Evolutionary conservation across 352 stramenopile genomes (phyloP).

Genomic region (Blastocystis sp.): DNA sequence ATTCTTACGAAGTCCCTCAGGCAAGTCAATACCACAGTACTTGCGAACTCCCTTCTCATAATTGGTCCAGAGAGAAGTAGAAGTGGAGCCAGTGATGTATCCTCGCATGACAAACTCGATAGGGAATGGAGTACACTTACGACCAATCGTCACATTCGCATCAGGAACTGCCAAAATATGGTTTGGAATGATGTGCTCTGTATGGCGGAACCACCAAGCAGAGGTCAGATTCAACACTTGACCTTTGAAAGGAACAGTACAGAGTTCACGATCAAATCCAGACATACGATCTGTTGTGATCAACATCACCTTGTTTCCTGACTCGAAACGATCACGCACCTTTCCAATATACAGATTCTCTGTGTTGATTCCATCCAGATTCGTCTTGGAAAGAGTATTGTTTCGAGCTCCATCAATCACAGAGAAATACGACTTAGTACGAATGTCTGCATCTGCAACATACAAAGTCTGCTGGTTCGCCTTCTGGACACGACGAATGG

Average conservation of each 20-base stretch:
- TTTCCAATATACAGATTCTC: conserved; percentile 60
- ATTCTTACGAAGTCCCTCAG: conserved; percentile 89
- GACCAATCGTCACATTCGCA: conserved; percentile 86
- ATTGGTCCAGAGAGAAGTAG: conserved; percentile 97
- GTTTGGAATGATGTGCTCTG: conserved; percentile 89
- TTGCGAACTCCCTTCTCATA: too few species aligned
- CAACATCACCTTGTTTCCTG: conserved; percentile 78
- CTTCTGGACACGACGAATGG: conserved; percentile 41
- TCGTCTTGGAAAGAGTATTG: conserved; percentile 57
- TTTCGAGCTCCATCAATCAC: conserved; percentile 17
- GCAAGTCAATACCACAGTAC: conserved; percentile 91
- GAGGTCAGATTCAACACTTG: conserved; percentile 88
- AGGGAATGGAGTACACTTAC: conserved; percentile 87
- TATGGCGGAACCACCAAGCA: conserved; percentile 86
- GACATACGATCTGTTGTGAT: conserved; percentile 95
- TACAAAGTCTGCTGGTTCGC: conserved; percentile 54
- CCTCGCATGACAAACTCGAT: conserved; percentile 97
- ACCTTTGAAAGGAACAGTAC: conserved; percentile 90
- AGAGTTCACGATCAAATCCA: conserved; percentile 91
- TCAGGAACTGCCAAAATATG: conserved; percentile 86
- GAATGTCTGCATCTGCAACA: conserved; percentile 55
- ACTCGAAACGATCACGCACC: conserved; percentile 84
- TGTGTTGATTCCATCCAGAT: conserved; percentile 42
- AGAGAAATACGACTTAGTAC: conserved; percentile 59
- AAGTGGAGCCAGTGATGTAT: conserved; percentile 86